Evolutionary conservation across 2,329 filamentous ascomycete species (phyloP).

Genomic region (Bipolaris gigantea): DNA sequence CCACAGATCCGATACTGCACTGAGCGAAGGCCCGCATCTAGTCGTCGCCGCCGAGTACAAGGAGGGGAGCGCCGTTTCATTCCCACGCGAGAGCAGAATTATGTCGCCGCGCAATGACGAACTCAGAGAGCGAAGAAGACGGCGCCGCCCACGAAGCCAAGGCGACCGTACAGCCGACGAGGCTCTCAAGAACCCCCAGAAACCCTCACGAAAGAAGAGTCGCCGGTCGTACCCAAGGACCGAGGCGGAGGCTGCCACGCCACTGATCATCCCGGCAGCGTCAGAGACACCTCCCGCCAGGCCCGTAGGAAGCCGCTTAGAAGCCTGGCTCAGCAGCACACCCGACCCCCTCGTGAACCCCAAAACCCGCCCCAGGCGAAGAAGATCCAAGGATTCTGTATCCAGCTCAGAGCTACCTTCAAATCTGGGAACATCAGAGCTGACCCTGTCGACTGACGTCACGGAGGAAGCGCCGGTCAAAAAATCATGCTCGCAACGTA

Average conservation of each 20-base stretch:
- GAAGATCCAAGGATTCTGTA: constrained; percentile 33
- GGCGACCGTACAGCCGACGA: constrained; percentile 32
- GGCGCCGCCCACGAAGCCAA: constrained; percentile 31
- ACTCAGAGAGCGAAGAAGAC: constrained; percentile 33
- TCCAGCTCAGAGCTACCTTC: constrained; percentile 33
- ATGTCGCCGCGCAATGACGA: constrained; percentile 26
- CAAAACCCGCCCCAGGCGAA: constrained; percentile 41
- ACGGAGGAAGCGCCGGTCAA: constrained; percentile 21
- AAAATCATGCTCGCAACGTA: constrained; percentile 40
- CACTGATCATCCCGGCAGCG: constrained; percentile 19
- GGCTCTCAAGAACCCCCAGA: constrained; percentile 23
- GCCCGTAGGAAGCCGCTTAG: constrained; percentile 56
- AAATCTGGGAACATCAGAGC: constrained; percentile 32
- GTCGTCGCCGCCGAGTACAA: constrained; percentile 37
- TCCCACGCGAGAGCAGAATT: constrained; percentile 12
- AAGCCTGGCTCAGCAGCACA: constrained; percentile 63
- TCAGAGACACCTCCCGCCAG: constrained; percentile 45
- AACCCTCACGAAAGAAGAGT: constrained; percentile 23
- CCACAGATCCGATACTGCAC: constrained; percentile 30
- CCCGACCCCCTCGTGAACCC: constrained; percentile 59
- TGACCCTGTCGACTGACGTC: constrained; percentile 29
- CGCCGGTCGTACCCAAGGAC: constrained; percentile 31
- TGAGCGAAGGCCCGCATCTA: constrained; percentile 27
- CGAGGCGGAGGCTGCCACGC: constrained; percentile 25
- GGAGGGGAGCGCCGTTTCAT: constrained; percentile 22